These are phyloP conservation scores for Colletotrichum coccodes DNA, from an alignment of 2,329 filamentous ascomycete species.

Conservation along the genomic window DNA sequence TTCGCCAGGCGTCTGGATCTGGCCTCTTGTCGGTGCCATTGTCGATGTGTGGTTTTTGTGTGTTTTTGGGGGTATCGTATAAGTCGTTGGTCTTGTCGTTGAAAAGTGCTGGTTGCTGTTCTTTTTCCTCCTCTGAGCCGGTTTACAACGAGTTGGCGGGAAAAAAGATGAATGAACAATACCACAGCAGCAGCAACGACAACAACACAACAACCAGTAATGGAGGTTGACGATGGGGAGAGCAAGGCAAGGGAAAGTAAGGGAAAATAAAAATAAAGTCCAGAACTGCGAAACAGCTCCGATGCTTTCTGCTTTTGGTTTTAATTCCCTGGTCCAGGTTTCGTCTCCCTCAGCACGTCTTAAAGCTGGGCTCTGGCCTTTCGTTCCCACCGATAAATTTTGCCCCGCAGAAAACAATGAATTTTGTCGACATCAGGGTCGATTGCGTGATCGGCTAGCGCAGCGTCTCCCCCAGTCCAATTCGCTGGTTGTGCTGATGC, in stretches of 20 bases:
- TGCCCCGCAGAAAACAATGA: slow-evolving; percentile 33
- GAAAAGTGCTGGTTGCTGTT: neutral
- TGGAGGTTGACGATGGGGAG: neutral
- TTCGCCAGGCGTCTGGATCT: slow-evolving; percentile 70
- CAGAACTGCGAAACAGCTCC: slow-evolving; percentile 16
- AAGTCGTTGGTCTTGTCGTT: neutral
- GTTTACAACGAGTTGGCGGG: neutral
- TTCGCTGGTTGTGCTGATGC: slow-evolving; percentile 21
- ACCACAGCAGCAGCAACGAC: neutral
- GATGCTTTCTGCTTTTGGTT: slow-evolving; percentile 25
- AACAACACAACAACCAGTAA: slow-evolving; percentile 3
- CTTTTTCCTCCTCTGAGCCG: neutral
- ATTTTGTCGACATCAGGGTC: slow-evolving; percentile 35
- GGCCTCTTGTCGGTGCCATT: slow-evolving; percentile 38
- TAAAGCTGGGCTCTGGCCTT: neutral
- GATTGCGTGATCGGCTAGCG: slow-evolving; percentile 50
- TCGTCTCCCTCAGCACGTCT: slow-evolving; percentile 12
- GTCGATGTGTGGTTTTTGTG: slow-evolving; percentile 13
- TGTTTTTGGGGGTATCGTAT: slow-evolving; percentile 9
- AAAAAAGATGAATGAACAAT: neutral
- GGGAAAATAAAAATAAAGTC: slow-evolving; percentile 4
- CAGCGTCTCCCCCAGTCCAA: slow-evolving; percentile 32
- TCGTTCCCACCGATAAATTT: slow-evolving; percentile 26
- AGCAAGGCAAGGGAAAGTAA: neutral
- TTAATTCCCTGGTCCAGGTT: slow-evolving; percentile 21